Evolutionary conservation across 2,329 filamentous ascomycete genomes (phyloP).

Genomic region (Alternaria sp.): DNA sequence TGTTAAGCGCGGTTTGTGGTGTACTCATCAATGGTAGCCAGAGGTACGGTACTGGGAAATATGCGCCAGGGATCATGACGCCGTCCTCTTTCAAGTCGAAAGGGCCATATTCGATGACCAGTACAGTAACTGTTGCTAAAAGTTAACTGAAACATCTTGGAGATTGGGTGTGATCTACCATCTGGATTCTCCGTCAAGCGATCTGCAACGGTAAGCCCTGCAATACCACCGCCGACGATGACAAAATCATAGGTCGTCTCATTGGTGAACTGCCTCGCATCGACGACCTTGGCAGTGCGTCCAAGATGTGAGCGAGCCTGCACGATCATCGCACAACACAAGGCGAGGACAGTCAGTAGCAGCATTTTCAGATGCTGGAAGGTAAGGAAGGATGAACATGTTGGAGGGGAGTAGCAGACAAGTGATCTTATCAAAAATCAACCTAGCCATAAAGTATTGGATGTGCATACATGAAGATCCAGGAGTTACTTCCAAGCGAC

Average conservation of each 20-base stretch:
- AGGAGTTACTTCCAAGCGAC: neutral
- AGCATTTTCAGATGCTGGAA: neutral
- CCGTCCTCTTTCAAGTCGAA: constrained; percentile 35
- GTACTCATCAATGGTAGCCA: constrained; percentile 30
- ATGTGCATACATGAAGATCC: neutral
- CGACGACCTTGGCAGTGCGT: constrained; percentile 18
- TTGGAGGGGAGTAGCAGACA: neutral
- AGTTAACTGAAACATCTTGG: neutral
- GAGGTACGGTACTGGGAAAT: constrained; percentile 34
- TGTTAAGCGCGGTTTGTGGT: constrained; percentile 31
- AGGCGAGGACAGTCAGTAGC: neutral
- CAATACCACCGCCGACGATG: constrained; percentile 37
- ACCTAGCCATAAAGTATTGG: neutral
- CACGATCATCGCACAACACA: constrained; percentile 1
- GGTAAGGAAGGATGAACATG: neutral
- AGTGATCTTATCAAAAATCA: neutral
- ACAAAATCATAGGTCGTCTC: constrained; percentile 37
- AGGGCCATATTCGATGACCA: constrained; percentile 41
- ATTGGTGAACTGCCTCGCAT: constrained; percentile 7
- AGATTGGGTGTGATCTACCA: constrained; percentile 8
- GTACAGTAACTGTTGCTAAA: constrained; percentile 25
- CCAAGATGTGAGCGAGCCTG: constrained; percentile 11
- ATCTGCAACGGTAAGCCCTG: constrained; percentile 38
- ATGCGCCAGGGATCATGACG: constrained; percentile 34
- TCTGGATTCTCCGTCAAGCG: constrained; percentile 35